phyloP scores from a whole-genome alignment of 148 eudicot genomes.

The Vaccinium myrtillus region DNA sequence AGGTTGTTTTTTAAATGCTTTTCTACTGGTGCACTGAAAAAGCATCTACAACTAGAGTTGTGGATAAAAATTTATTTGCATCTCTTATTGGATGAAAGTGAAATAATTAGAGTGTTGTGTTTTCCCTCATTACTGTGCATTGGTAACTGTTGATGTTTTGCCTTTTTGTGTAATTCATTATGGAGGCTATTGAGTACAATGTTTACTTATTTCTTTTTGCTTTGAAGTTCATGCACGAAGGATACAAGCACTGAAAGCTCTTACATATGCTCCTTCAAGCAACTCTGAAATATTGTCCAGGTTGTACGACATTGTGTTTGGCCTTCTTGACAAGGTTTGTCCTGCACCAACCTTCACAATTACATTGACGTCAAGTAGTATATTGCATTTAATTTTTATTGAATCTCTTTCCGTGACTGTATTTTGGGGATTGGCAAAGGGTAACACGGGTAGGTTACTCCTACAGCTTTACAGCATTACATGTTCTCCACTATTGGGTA shows the following conservation, averaged over 20 bases:
- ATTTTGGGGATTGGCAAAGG: background rate
- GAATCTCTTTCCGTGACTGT: background rate
- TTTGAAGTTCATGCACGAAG: conserved; percentile 91
- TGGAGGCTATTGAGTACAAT: background rate
- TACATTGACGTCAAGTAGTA: background rate
- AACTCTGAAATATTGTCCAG: conserved; percentile 73
- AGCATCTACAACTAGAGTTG: background rate
- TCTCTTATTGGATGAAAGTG: background rate
- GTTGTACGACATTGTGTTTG: conserved; percentile 86
- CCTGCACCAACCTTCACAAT: conserved; percentile 5
- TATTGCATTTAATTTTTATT: background rate
- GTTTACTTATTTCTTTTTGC: conserved; percentile 18
- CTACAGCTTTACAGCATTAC: background rate
- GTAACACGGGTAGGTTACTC: background rate
- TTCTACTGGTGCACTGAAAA: background rate
- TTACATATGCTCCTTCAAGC: conserved; percentile 88
- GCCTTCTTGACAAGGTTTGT: conserved; percentile 90
- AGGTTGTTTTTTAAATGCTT: background rate
- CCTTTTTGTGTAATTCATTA: background rate
- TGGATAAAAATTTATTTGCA: background rate
- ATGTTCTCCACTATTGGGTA: background rate
- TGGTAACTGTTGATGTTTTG: background rate
- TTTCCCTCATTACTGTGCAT: background rate
- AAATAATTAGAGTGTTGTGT: too few species aligned
- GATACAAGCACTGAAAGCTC: conserved; percentile 95